Conservation (phyloP, 2,329 filamentous ascomycete genomes). For the Sclerotinia borealis region DNA sequence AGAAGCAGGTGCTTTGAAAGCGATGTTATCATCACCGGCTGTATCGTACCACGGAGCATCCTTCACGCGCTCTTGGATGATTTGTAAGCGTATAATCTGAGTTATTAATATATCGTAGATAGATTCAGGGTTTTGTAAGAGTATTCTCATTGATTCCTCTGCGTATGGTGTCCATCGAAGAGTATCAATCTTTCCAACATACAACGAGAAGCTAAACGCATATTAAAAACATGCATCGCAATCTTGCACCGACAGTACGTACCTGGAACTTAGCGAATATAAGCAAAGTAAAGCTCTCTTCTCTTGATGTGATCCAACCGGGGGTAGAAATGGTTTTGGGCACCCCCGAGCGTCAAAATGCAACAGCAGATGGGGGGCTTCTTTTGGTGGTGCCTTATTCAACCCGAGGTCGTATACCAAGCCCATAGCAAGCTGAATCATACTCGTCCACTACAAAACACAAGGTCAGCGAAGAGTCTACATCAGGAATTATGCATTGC, state of each 20-base stretch:
- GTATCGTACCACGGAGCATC: not conserved
- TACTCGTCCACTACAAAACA: not conserved
- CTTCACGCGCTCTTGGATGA: conserved; percentile 23
- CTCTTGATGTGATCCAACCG: conserved; percentile 42
- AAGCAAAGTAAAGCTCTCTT: conserved; percentile 43
- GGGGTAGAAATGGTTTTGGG: not conserved
- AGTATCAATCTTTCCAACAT: conserved; percentile 43
- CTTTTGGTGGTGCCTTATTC: conserved; percentile 16
- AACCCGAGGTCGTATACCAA: conserved; percentile 17
- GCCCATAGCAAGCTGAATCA: conserved; percentile 17
- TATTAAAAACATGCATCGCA: conserved; percentile 13
- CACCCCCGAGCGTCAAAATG: conserved; percentile 9
- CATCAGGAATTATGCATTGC: not conserved
- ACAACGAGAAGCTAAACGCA: conserved; percentile 33
- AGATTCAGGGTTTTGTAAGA: conserved; percentile 42
- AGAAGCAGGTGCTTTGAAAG: conserved; percentile 22
- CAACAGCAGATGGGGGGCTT: not conserved
- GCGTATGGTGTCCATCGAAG: conserved; percentile 53
- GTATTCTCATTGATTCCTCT: conserved; percentile 47
- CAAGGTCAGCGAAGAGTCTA: not conserved
- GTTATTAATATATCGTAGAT: conserved; percentile 46
- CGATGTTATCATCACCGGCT: not conserved
- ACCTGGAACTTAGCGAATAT: conserved; percentile 40
- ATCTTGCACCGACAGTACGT: conserved; percentile 17
- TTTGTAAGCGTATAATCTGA: conserved; percentile 34